phyloP scores from a whole-genome alignment of 169 alveolate genomes.

The Plasmodium cynomolgi region DNA sequence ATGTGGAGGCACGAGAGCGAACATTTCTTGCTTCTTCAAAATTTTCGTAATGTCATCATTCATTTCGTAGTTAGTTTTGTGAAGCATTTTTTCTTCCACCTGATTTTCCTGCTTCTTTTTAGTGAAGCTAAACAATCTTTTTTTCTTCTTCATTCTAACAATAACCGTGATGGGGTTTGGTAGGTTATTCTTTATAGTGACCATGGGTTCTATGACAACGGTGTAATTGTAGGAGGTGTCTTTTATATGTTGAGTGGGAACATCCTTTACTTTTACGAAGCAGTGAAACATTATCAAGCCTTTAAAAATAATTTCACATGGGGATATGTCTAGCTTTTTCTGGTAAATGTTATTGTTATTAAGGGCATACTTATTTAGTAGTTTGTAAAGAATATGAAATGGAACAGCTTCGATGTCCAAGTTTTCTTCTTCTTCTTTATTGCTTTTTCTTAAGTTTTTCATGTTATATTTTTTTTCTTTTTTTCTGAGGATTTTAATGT shows the following conservation, averaged over 20 bases:
- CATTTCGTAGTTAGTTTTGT: slow-evolving; percentile 34
- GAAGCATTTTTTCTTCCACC: slow-evolving; percentile 6
- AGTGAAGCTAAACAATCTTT: slow-evolving; percentile 15
- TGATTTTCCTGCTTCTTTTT: slow-evolving; percentile 40
- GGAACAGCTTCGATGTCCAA: slow-evolving; percentile 68
- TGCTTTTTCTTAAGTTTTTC: slow-evolving; percentile 12
- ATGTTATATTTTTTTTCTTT: slow-evolving; percentile 37
- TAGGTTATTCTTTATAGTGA: slow-evolving; percentile 77
- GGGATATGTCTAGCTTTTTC: slow-evolving; percentile 78
- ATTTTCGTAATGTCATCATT: slow-evolving; percentile 76
- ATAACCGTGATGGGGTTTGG: slow-evolving; percentile 81
- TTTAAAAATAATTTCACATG: slow-evolving; percentile 76
- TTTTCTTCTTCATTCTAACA: slow-evolving; percentile 74
- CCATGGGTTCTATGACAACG: slow-evolving; percentile 81
- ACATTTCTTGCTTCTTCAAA: slow-evolving; percentile 54
- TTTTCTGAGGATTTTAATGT: slow-evolving; percentile 68
- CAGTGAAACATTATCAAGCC: slow-evolving; percentile 79
- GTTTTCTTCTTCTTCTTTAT: slow-evolving; percentile 27
- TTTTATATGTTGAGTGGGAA: slow-evolving; percentile 78
- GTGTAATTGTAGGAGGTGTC: slow-evolving; percentile 80
- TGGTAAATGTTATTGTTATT: slow-evolving; percentile 67
- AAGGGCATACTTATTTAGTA: slow-evolving; percentile 50
- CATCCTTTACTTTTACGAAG: slow-evolving; percentile 78
- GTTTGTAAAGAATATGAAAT: slow-evolving; percentile 43
- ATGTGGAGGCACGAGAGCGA: slow-evolving; percentile 78